Conservation (phyloP, 257 asterid species). For the Ehretia macrophylla region DNA sequence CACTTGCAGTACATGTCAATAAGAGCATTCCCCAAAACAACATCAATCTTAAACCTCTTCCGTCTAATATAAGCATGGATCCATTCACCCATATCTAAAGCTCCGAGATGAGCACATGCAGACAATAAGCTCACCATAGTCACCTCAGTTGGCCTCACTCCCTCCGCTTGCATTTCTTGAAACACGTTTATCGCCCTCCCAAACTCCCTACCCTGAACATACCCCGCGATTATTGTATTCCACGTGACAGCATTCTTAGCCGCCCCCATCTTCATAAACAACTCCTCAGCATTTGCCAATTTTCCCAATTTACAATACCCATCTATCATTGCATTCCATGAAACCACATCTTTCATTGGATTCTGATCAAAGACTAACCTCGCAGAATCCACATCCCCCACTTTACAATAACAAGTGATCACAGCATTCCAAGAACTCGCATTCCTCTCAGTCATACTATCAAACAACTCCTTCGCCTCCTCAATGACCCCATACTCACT, state of each 20-base stretch:
- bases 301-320: slow-evolving; percentile 26
- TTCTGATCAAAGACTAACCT: slow-evolving; percentile 27
- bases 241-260: slow-evolving; percentile 24
- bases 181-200: slow-evolving; percentile 22
- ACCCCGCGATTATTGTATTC: slow-evolving; percentile 33
- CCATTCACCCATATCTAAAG: slow-evolving; percentile 34
- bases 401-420: slow-evolving; percentile 26
- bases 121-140: slow-evolving; percentile 31
- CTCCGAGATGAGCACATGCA: slow-evolving; percentile 34
- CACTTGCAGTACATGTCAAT: slow-evolving; percentile 37
- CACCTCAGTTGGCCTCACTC: slow-evolving; percentile 26
- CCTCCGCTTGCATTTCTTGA: slow-evolving; percentile 24
- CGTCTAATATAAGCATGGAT: slow-evolving; percentile 21
- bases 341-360: slow-evolving; percentile 27
- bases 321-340: slow-evolving; percentile 32
- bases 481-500: slow-evolving; percentile 16
- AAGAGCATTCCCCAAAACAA: slow-evolving; percentile 28
- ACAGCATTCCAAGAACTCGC: slow-evolving; percentile 28
- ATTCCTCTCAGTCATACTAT: slow-evolving; percentile 22
- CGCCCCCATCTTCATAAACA: slow-evolving; percentile 23
- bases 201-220: slow-evolving; percentile 22
- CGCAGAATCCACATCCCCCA: slow-evolving; percentile 23
- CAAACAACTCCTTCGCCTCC: slow-evolving; percentile 23
- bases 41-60: slow-evolving; percentile 22
- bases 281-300: slow-evolving; percentile 24